Percentiles rank a stretch among this genome's conserved stretches.
phyloP scores from a whole-genome alignment of 176 grass and related monocot species.

The bread wheat (Triticum aestivum) region DNA sequence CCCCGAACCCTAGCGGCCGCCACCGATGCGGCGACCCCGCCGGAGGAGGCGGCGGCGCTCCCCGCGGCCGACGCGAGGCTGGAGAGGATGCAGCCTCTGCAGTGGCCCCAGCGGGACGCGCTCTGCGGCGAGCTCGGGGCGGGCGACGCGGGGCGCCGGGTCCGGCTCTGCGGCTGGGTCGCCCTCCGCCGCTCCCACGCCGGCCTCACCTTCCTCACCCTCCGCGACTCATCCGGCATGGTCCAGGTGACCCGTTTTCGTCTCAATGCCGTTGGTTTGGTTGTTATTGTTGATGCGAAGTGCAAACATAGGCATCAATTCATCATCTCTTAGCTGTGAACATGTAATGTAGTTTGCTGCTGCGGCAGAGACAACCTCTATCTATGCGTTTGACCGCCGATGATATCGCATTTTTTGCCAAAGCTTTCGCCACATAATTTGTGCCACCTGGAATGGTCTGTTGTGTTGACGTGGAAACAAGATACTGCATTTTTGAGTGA shows the following conservation, averaged over 20 bases:
- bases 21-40: conserved; percentile 21
- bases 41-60: conserved; percentile 4
- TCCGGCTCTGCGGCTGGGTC: conserved; percentile 92
- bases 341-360: neutral
- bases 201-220: conserved; percentile 82
- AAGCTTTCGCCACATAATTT: neutral
- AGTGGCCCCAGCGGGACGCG: conserved; percentile 62
- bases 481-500: neutral
- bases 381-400: neutral
- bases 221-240: conserved; percentile 73
- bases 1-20: conserved; percentile 48
- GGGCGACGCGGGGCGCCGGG: conserved; percentile 61
- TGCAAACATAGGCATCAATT: neutral
- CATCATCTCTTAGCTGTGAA: neutral
- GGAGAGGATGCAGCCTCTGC: conserved; percentile 41
- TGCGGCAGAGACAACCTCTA: neutral
- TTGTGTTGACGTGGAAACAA: neutral
- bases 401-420: neutral
- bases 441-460: neutral
- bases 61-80: neutral
- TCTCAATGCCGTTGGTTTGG: neutral
- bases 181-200: conserved; percentile 78
- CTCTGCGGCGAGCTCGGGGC: conserved; percentile 66
- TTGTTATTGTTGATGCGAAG: neutral
- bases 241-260: conserved; percentile 54